Evolutionary conservation across 805 yeast species (phyloP).

Genomic region (Candida insectorum): DNA sequence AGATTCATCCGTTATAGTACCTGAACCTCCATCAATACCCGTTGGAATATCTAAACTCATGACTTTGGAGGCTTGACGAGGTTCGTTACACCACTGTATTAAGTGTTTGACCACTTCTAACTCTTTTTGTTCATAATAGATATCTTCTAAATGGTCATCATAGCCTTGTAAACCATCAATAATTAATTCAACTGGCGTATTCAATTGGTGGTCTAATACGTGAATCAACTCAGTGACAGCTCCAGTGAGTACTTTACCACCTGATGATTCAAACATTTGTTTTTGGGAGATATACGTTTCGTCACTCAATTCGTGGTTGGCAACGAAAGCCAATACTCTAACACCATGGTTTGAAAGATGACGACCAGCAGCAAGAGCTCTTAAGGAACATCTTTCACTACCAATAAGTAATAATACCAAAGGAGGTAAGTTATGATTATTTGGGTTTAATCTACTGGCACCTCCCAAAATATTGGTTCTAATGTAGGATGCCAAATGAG

Average conservation of each 20-base stretch:
- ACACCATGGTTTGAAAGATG: slow-evolving; percentile 73
- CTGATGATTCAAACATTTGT: slow-evolving; percentile 53
- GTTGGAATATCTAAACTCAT: slow-evolving; percentile 79
- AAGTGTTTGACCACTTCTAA: slow-evolving; percentile 38
- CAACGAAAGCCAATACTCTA: slow-evolving; percentile 55
- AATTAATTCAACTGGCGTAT: slow-evolving; percentile 74
- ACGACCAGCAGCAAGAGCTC: slow-evolving; percentile 77
- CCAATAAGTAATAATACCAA: slow-evolving; percentile 68
- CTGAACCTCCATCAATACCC: slow-evolving; percentile 82
- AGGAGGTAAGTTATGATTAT: slow-evolving; percentile 77
- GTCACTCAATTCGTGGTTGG: slow-evolving; percentile 35
- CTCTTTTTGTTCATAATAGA: slow-evolving; percentile 39
- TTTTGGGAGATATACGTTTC: slow-evolving; percentile 49
- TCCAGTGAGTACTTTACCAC: slow-evolving; percentile 59
- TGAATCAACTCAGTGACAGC: slow-evolving; percentile 32
- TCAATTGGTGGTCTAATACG: slow-evolving; percentile 42
- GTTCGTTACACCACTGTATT: slow-evolving; percentile 65
- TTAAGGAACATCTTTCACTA: slow-evolving; percentile 69
- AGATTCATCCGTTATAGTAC: slow-evolving; percentile 36
- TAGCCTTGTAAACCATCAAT: slow-evolving; percentile 85
- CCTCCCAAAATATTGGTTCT: slow-evolving; percentile 65
- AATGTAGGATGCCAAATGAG: slow-evolving; percentile 59
- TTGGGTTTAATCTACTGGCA: slow-evolving; percentile 52
- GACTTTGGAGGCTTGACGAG: slow-evolving; percentile 34
- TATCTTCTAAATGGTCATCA: slow-evolving; percentile 64